Conservation (phyloP, 23 red algal species). For the Gracilaria gracilis region DNA sequence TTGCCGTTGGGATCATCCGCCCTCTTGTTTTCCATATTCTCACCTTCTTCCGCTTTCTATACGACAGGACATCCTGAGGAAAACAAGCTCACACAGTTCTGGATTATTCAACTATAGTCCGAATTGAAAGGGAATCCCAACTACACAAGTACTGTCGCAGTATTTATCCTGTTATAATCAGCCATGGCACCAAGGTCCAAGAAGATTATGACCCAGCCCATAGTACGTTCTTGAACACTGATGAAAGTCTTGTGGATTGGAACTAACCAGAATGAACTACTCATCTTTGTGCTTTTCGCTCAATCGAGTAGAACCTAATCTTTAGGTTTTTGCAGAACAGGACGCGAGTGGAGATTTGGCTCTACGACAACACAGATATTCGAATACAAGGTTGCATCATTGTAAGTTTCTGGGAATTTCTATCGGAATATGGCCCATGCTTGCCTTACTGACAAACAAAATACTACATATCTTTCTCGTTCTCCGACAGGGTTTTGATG, state of each 20-base stretch:
- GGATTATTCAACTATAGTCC: too few relatives aligned
- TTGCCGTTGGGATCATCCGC: neutral
- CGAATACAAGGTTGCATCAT: slow-evolving; percentile 85
- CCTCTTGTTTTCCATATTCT: too few relatives aligned
- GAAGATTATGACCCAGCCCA: slow-evolving; percentile 76
- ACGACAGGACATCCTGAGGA: too few relatives aligned
- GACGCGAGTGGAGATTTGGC: slow-evolving; percentile 87
- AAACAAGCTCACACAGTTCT: neutral
- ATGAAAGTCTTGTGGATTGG: neutral
- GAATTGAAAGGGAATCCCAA: too few relatives aligned
- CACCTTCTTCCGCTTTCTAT: too few relatives aligned
- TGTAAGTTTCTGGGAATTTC: slow-evolving; percentile 13
- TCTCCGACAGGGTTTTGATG: slow-evolving; percentile 78
- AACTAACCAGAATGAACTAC: neutral
- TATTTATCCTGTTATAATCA: neutral
- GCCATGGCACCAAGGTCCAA: slow-evolving; percentile 56
- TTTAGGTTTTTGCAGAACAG: slow-evolving; percentile 91
- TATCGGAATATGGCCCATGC: neutral
- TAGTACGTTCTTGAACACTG: slow-evolving; percentile 44
- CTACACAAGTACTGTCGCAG: neutral
- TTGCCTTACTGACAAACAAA: neutral
- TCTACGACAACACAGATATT: slow-evolving; percentile 74
- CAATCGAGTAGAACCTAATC: slow-evolving; percentile 71
- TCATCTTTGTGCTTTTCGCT: neutral
- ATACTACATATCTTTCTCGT: neutral